These are phyloP conservation scores for Ophiocordyceps camponoti-floridani DNA, from an alignment of 2,329 filamentous ascomycete genomes.

Conservation along the genomic window DNA sequence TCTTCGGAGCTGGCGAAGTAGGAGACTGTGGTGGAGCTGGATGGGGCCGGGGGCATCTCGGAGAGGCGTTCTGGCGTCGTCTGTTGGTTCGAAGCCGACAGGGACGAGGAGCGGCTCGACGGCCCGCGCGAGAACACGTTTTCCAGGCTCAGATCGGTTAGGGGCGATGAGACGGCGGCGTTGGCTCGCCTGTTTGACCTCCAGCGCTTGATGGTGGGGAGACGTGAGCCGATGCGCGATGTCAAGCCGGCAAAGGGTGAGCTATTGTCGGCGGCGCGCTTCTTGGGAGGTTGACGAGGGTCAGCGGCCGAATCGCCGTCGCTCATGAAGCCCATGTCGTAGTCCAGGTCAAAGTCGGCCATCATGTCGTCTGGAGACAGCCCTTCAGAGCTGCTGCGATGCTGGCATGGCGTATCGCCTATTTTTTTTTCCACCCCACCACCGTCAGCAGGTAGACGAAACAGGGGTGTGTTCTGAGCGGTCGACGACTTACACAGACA, in stretches of 20 bases:
- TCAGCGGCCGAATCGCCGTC: conserved; percentile 37
- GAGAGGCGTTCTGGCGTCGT: conserved; percentile 2
- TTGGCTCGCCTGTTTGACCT: conserved; percentile 26
- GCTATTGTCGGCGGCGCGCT: conserved; percentile 33
- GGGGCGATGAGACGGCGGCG: conserved; percentile 36
- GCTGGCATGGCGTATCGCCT: conserved; percentile 46
- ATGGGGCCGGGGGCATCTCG: conserved; percentile 30
- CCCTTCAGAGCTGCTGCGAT: conserved; percentile 27
- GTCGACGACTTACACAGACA: conserved; percentile 53
- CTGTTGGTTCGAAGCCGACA: conserved; percentile 41
- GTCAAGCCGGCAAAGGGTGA: conserved; percentile 44
- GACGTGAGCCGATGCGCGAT: conserved; percentile 45
- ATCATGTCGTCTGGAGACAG: conserved; percentile 17
- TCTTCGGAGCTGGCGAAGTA: conserved; percentile 34
- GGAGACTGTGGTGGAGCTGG: conserved; percentile 45
- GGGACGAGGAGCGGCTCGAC: conserved; percentile 65
- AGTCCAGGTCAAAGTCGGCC: conserved; percentile 40
- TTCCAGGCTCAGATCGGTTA: conserved; percentile 72
- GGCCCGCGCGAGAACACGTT: conserved; percentile 51
- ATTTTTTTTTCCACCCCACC: background rate
- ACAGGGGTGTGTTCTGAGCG: background rate
- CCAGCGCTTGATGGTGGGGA: conserved; percentile 34
- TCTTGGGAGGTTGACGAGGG: conserved; percentile 32
- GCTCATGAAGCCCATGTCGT: conserved; percentile 49
- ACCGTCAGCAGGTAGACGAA: conserved; percentile 1